A percentile compares a stretch with the other conserved stretches of the same genome.
Conservation (phyloP, 306 rosid genomes). For the Fragaria ananassa region DNA sequence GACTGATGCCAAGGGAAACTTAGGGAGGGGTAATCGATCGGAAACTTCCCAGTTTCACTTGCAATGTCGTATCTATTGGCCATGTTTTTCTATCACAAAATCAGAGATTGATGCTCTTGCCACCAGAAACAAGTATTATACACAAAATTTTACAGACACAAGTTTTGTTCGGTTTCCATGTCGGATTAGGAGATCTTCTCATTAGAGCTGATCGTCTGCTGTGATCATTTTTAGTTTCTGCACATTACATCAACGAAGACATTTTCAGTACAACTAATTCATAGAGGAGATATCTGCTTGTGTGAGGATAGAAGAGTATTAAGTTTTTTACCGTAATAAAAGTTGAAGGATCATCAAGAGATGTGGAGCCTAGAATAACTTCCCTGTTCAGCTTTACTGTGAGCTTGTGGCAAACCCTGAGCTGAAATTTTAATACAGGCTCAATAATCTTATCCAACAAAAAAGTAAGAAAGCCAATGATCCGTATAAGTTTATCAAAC, state of each 20-base stretch:
- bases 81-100: no score
- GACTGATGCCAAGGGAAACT: no score
- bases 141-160: background rate
- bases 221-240: constrained; percentile 82
- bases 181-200: constrained; percentile 80
- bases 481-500: background rate
- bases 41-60: no score
- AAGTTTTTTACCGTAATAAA: constrained; percentile 59
- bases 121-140: background rate
- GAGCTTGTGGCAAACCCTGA: constrained; percentile 92
- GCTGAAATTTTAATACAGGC: constrained; percentile 49
- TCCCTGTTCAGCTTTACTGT: constrained; percentile 78
- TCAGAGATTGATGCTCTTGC: no score
- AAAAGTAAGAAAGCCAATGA: background rate
- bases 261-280: background rate
- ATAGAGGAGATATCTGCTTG: background rate
- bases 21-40: no score
- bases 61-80: no score
- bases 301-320: background rate
- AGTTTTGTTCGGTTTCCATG: background rate
- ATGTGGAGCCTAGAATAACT: constrained; percentile 79
- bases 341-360: constrained; percentile 85
- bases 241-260: constrained; percentile 13
- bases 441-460: background rate
- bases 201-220: constrained; percentile 45